These are phyloP conservation scores for Colletotrichum simmondsii DNA, from an alignment of 2,329 filamentous ascomycete genomes.

Conservation along the genomic window DNA sequence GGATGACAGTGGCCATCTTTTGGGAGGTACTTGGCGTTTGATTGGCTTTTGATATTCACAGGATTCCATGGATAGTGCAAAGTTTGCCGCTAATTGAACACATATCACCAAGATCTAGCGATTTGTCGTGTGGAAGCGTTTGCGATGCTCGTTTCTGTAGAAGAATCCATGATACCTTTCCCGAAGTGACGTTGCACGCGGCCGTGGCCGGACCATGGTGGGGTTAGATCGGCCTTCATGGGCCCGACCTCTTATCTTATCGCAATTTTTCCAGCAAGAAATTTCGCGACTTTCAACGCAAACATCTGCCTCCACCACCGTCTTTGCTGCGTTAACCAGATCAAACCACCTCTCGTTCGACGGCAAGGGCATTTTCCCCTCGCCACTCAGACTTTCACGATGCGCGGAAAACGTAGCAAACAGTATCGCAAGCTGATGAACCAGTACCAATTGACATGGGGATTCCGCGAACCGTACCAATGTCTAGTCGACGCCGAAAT, in stretches of 20 bases:
- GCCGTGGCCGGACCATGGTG: slow-evolving; percentile 2
- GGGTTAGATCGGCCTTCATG: slow-evolving; percentile 19
- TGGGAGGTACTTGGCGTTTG: slow-evolving; percentile 22
- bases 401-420: slow-evolving; percentile 62
- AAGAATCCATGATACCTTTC: not conserved
- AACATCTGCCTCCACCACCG: not conserved
- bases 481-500: slow-evolving; percentile 90
- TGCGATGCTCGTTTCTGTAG: not conserved
- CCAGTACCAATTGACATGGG: slow-evolving; percentile 87
- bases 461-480: slow-evolving; percentile 95
- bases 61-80: not conserved
- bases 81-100: not conserved
- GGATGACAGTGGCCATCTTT: slow-evolving; percentile 9
- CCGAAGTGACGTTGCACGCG: not conserved
- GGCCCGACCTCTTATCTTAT: slow-evolving; percentile 33
- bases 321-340: not conserved
- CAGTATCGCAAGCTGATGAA: slow-evolving; percentile 87
- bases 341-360: not conserved
- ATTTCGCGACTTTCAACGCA: slow-evolving; percentile 19
- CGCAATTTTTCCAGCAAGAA: slow-evolving; percentile 30
- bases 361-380: slow-evolving; percentile 5
- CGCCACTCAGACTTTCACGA: slow-evolving; percentile 39
- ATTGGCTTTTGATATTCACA: not conserved
- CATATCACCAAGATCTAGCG: not conserved
- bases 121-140: too few relatives aligned